These are phyloP conservation scores for Malus sieversii DNA, from an alignment of 306 rosid genomes.

Conservation along the genomic window DNA sequence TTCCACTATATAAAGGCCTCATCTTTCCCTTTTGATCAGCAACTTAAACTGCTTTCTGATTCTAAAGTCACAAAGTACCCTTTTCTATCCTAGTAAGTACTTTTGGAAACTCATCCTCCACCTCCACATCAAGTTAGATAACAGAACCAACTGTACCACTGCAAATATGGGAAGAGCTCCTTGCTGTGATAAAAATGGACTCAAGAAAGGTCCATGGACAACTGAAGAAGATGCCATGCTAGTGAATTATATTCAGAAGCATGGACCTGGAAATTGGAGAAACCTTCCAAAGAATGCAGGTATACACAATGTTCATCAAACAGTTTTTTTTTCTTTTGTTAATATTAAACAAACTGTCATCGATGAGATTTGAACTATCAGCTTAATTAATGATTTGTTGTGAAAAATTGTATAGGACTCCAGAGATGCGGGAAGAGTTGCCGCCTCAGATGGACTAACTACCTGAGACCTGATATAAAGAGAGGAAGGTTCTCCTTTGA, in stretches of 20 bases:
- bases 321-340: not conserved
- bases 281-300: conserved; percentile 87
- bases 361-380: not conserved
- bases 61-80: not conserved
- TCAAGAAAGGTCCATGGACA: conserved; percentile 96
- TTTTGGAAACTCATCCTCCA: not conserved
- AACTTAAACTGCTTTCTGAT: conserved; percentile 22
- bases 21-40: conserved; percentile 5
- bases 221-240: conserved; percentile 80
- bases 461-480: conserved; percentile 85
- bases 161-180: conserved; percentile 86
- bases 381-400: not conserved
- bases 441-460: conserved; percentile 92
- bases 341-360: not conserved
- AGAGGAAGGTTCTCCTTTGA: conserved; percentile 92
- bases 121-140: not conserved
- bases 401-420: conserved; percentile 33
- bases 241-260: conserved; percentile 40
- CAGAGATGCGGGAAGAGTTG: conserved; percentile 96
- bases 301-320: not conserved
- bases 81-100: not conserved
- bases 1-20: conserved; percentile 31
- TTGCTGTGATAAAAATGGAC: conserved; percentile 79
- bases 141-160: not conserved
- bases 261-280: conserved; percentile 87